Conservation (phyloP, 169 alveolate species). For the Theileria annulata region DNA sequence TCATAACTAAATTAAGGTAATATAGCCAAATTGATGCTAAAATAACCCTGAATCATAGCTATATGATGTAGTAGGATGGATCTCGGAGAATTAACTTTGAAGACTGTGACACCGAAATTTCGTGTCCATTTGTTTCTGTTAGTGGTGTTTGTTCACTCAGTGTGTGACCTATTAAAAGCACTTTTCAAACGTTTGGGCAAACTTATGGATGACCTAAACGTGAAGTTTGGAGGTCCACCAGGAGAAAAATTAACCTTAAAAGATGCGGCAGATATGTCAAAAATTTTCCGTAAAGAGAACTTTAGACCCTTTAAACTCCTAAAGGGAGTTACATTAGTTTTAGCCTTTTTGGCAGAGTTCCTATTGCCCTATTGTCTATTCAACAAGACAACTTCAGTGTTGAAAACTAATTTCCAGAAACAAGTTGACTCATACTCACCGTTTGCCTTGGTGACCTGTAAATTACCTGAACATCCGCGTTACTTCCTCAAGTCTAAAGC, state of each 20-base stretch:
- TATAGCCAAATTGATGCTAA: no score
- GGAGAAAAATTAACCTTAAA: background rate
- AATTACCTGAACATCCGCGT: background rate
- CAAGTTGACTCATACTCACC: slow-evolving; percentile 54
- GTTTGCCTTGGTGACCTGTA: slow-evolving; percentile 29
- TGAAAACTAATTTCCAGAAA: slow-evolving; percentile 42
- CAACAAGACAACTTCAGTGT: slow-evolving; percentile 35
- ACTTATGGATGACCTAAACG: background rate
- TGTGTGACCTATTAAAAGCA: background rate
- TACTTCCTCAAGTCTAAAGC: background rate
- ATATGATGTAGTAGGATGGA: background rate
- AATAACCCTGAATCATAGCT: no score
- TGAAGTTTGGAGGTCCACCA: background rate
- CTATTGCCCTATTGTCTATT: slow-evolving; percentile 53
- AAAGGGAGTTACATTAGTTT: background rate
- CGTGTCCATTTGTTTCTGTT: slow-evolving; percentile 3
- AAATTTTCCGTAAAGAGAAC: background rate
- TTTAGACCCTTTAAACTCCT: background rate
- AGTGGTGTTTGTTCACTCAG: background rate
- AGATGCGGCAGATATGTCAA: background rate
- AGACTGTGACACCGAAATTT: background rate
- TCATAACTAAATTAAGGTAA: no score
- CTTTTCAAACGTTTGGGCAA: background rate
- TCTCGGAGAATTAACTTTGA: background rate
- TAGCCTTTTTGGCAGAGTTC: slow-evolving; percentile 14